These are phyloP conservation scores for Skeletonema potamos DNA, from an alignment of 108 stramenopile genomes.

Conservation along the genomic window DNA sequence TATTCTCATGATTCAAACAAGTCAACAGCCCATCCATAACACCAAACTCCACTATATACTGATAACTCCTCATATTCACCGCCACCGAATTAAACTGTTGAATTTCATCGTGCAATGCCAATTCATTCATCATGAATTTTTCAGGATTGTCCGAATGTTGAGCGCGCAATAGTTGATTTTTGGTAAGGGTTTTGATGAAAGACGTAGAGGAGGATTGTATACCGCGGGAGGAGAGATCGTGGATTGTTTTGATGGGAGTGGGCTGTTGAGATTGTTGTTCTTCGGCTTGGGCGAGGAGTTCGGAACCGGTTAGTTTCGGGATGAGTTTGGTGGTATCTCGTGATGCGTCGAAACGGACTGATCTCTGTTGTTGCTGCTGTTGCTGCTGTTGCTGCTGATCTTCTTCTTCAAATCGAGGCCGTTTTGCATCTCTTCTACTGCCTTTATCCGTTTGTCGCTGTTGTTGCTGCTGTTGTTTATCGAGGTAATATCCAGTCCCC, in stretches of 20 bases:
- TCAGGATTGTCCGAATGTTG: constrained; percentile 50
- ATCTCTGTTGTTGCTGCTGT: background rate
- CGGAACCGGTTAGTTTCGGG: constrained; percentile 11
- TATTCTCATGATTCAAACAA: constrained; percentile 66
- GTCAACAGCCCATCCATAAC: constrained; percentile 34
- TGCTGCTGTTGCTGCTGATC: background rate
- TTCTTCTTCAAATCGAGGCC: constrained; percentile 12
- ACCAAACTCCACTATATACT: constrained; percentile 13
- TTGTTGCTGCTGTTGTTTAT: constrained; percentile 8
- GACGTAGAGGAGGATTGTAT: constrained; percentile 45
- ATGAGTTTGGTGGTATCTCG: constrained; percentile 57
- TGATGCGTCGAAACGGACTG: constrained; percentile 46
- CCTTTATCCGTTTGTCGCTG: background rate
- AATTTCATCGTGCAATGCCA: constrained; percentile 73
- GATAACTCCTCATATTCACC: constrained; percentile 48
- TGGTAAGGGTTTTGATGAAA: constrained; percentile 39
- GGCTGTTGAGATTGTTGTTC: constrained; percentile 16
- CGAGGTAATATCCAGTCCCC: constrained; percentile 75
- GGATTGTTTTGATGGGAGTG: constrained; percentile 12
- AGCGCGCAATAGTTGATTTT: constrained; percentile 58
- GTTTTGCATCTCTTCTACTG: constrained; percentile 4
- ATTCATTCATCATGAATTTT: constrained; percentile 71
- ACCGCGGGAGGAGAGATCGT: constrained; percentile 56
- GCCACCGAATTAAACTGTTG: constrained; percentile 49
- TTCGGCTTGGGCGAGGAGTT: constrained; percentile 72